A percentile compares a stretch with the other conserved stretches of the same genome.
Conservation (phyloP, 2,329 filamentous ascomycete genomes). For the Thielaviopsis musarum region DNA sequence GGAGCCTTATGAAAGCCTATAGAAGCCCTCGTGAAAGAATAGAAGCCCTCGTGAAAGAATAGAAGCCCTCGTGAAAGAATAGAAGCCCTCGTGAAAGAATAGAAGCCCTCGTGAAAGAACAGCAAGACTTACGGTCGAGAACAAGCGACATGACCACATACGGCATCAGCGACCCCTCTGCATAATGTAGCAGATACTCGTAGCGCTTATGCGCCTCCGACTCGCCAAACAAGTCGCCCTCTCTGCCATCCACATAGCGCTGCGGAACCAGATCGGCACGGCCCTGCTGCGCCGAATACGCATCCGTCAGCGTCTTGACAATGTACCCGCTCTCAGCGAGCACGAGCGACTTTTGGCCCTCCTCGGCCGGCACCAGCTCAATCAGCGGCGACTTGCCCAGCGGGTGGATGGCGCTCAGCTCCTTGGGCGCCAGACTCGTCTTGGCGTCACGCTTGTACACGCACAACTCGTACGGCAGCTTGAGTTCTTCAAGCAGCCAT, state of each 20-base stretch:
- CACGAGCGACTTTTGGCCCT: slow-evolving; percentile 31
- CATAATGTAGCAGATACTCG: slow-evolving; percentile 64
- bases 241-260: slow-evolving; percentile 39
- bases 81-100: too few relatives aligned
- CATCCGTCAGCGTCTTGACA: slow-evolving; percentile 63
- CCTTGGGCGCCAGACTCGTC: slow-evolving; percentile 53
- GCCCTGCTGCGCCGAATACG: slow-evolving; percentile 23
- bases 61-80: too few relatives aligned
- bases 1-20: too few relatives aligned
- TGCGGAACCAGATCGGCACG: slow-evolving; percentile 29
- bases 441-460: slow-evolving; percentile 51
- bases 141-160: slow-evolving; percentile 49
- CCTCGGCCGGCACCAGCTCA: slow-evolving; percentile 33
- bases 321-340: slow-evolving; percentile 74
- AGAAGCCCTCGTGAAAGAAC: too few relatives aligned
- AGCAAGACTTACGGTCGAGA: slow-evolving; percentile 26
- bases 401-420: slow-evolving; percentile 63
- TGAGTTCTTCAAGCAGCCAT: slow-evolving; percentile 73
- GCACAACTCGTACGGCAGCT: slow-evolving; percentile 63
- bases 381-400: slow-evolving; percentile 78
- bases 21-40: too few relatives aligned
- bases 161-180: slow-evolving; percentile 70
- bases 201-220: slow-evolving; percentile 43
- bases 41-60: too few relatives aligned
- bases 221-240: slow-evolving; percentile 40